phyloP scores from a whole-genome alignment of 2,329 filamentous ascomycete species.

The Pseudogymnoascus destructans region DNA sequence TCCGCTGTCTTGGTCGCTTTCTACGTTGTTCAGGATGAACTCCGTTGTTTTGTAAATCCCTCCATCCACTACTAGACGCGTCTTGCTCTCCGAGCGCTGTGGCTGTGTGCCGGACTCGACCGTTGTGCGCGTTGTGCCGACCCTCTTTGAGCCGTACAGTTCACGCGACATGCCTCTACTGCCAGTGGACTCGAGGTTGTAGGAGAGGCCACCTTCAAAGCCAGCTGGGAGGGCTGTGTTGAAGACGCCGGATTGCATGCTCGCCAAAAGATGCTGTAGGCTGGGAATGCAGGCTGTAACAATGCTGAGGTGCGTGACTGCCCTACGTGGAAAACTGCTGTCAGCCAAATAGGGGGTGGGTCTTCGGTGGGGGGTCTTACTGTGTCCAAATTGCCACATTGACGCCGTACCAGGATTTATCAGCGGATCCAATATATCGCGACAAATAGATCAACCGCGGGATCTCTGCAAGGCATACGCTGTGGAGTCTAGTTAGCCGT shows the following conservation, averaged over 20 bases:
- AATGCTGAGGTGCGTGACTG: slow-evolving; percentile 17
- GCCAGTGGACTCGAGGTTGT: not conserved
- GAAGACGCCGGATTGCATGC: slow-evolving; percentile 15
- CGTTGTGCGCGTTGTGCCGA: not conserved
- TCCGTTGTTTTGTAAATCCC: slow-evolving; percentile 6
- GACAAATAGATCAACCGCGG: slow-evolving; percentile 14
- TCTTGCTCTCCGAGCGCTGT: not conserved
- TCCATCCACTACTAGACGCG: not conserved
- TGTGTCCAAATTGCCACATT: slow-evolving; percentile 10
- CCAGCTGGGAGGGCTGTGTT: slow-evolving; percentile 11
- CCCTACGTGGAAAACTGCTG: slow-evolving; percentile 14
- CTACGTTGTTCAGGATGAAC: not conserved
- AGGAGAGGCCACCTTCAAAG: slow-evolving; percentile 2
- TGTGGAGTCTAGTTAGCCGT: slow-evolving; percentile 16
- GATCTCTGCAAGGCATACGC: slow-evolving; percentile 26
- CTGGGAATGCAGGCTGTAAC: slow-evolving; percentile 17
- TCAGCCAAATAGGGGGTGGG: slow-evolving; percentile 15
- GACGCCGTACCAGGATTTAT: not conserved
- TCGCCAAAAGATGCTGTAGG: slow-evolving; percentile 18
- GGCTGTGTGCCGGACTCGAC: not conserved
- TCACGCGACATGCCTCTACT: not conserved
- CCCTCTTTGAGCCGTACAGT: not conserved
- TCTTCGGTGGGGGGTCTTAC: slow-evolving; percentile 9
- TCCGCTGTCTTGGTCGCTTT: not conserved
- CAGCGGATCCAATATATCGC: not conserved